Conservation (phyloP, 2,329 filamentous ascomycete species). For the Colletotrichum sp. region DNA sequence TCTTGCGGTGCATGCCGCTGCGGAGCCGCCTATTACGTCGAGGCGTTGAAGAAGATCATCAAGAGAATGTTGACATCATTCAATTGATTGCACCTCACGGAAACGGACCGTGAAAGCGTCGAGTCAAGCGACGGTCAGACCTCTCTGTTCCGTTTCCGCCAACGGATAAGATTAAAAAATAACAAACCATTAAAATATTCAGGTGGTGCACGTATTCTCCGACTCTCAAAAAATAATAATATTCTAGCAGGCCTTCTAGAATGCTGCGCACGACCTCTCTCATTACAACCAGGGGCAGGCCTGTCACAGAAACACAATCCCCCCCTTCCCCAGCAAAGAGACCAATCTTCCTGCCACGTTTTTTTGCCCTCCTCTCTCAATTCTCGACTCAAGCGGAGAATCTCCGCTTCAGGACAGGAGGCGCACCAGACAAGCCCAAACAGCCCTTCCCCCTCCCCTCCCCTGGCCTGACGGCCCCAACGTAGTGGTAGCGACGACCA, state of each 20-base stretch:
- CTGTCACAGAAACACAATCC: conserved; percentile 15
- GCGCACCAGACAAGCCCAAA: not conserved
- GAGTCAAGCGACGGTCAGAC: not conserved
- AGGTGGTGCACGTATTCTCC: not conserved
- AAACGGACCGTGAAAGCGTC: not conserved
- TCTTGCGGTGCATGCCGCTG: not conserved
- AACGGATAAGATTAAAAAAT: not conserved
- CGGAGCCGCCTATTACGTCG: not conserved
- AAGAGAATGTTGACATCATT: not conserved
- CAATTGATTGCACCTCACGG: not conserved
- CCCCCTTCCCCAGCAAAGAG: not conserved
- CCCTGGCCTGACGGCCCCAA: conserved; percentile 11
- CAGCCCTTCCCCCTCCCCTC: not conserved
- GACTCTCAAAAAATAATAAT: not conserved
- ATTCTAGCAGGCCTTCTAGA: conserved; percentile 16
- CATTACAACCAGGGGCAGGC: conserved; percentile 2
- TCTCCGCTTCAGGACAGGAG: conserved; percentile 7
- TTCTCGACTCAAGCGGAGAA: conserved; percentile 15
- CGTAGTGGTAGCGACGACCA: conserved; percentile 16
- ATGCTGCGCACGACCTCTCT: conserved; percentile 13
- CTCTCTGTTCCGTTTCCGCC: not conserved
- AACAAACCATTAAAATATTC: not conserved
- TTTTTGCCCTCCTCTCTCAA: not conserved
- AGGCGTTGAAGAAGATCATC: not conserved
- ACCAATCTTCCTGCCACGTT: conserved; percentile 19